Evolutionary conservation across 208 protist species (phyloP).

Genomic region (Leishmania major): DNA sequence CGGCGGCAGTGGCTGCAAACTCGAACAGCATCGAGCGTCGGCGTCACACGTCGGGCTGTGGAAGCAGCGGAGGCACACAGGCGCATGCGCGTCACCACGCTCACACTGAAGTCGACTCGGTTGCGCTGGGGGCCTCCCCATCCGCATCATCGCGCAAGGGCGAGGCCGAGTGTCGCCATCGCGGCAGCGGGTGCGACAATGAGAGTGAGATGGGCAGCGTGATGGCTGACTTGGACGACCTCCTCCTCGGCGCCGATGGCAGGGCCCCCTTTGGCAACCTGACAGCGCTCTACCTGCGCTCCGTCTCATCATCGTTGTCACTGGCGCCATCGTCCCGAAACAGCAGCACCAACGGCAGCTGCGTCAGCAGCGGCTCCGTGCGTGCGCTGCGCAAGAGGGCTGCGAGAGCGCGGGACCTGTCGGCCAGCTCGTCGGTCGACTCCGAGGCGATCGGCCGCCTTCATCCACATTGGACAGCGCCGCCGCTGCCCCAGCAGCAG

Average conservation of each 20-base stretch:
- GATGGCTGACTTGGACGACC: slow-evolving; percentile 19
- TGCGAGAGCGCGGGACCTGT: slow-evolving; percentile 25
- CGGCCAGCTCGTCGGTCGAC: slow-evolving; percentile 23
- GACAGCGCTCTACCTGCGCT: not conserved
- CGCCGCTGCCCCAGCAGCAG: not conserved
- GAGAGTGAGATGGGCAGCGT: slow-evolving; percentile 17
- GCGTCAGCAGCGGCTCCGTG: slow-evolving; percentile 22
- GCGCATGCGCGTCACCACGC: not conserved
- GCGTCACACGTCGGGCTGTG: not conserved
- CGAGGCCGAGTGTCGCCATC: not conserved
- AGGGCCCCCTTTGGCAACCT: not conserved
- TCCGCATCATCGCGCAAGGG: not conserved
- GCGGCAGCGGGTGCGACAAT: not conserved
- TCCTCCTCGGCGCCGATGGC: slow-evolving; percentile 1
- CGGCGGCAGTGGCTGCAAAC: slow-evolving; percentile 18
- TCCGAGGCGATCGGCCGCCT: slow-evolving; percentile 5
- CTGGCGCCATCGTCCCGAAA: slow-evolving; percentile 23
- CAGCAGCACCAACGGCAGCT: slow-evolving; percentile 17
- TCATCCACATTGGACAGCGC: not conserved
- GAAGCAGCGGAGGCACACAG: not conserved
- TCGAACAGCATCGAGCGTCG: slow-evolving; percentile 26
- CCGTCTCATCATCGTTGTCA: slow-evolving; percentile 17
- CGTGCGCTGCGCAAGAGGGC: slow-evolving; percentile 26
- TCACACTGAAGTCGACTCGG: not conserved
- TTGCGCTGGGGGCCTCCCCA: not conserved